A percentile compares a stretch with the other conserved stretches of the same genome.
These are phyloP conservation scores for Paracoccidioides lutzii DNA, from an alignment of 2,329 filamentous ascomycete species.

Conservation along the genomic window DNA sequence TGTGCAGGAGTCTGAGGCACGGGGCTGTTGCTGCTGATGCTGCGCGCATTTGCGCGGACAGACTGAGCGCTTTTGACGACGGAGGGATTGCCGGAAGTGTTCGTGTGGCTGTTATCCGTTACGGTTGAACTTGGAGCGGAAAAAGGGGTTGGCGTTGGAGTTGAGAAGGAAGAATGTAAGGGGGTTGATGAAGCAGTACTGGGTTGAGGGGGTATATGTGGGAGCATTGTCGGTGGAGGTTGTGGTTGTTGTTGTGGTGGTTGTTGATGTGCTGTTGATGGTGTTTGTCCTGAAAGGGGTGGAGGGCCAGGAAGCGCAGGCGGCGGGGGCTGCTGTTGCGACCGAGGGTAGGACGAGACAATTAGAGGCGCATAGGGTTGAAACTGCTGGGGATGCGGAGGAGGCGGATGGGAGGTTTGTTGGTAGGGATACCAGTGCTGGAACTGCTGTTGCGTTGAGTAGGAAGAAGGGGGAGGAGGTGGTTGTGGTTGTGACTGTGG, in stretches of 20 bases:
- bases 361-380: constrained; percentile 32
- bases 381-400: constrained; percentile 28
- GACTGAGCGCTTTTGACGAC: neutral
- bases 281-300: constrained; percentile 9
- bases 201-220: constrained; percentile 22
- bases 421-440: constrained; percentile 35
- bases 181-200: constrained; percentile 24
- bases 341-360: constrained; percentile 32
- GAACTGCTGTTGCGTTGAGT: constrained; percentile 32
- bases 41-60: neutral
- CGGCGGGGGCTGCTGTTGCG: constrained; percentile 24
- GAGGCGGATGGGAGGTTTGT: constrained; percentile 28
- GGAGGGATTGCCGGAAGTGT: constrained; percentile 14
- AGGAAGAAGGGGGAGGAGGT: constrained; percentile 21
- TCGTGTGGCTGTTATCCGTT: constrained; percentile 19
- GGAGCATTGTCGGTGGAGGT: no score
- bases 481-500: constrained; percentile 9
- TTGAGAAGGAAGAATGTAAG: constrained; percentile 18
- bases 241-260: constrained; percentile 15
- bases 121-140: constrained; percentile 17
- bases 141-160: constrained; percentile 23
- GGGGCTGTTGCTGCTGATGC: constrained; percentile 18
- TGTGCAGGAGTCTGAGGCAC: constrained; percentile 16
- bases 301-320: constrained; percentile 22
- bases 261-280: constrained; percentile 12